A percentile compares a stretch with the other conserved stretches of the same genome.
phyloP scores from a whole-genome alignment of 176 grass and related monocot genomes.

The Paspalum vaginatum region DNA sequence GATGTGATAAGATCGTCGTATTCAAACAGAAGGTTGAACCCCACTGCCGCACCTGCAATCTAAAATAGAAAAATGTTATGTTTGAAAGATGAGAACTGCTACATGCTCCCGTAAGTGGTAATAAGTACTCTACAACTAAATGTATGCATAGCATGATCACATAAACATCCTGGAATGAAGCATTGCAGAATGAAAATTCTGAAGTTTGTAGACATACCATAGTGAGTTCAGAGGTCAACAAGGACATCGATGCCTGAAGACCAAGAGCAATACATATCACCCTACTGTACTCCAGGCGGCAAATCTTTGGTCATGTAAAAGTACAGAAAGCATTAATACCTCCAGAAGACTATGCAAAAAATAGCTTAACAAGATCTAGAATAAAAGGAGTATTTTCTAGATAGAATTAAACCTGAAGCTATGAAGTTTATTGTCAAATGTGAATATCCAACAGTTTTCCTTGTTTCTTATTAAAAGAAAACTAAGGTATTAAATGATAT shows the following conservation, averaged over 20 bases:
- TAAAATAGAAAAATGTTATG: slow-evolving; percentile 35
- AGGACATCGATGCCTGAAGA: slow-evolving; percentile 62
- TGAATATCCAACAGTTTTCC: too few relatives aligned
- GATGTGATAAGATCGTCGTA: slow-evolving; percentile 47
- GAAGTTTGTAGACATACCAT: slow-evolving; percentile 47
- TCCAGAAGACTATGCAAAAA: neutral
- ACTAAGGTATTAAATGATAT: too few relatives aligned
- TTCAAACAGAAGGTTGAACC: slow-evolving; percentile 64
- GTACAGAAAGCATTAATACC: slow-evolving; percentile 18
- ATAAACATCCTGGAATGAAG: slow-evolving; percentile 4
- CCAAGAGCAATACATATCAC: slow-evolving; percentile 62
- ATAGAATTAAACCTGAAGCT: neutral
- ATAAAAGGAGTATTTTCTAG: neutral
- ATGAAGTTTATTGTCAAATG: neutral
- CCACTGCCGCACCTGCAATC: slow-evolving; percentile 71
- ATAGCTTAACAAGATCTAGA: neutral
- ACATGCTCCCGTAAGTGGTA: neutral
- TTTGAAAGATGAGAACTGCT: slow-evolving; percentile 10
- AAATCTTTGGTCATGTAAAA: slow-evolving; percentile 44
- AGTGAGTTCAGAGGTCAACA: slow-evolving; percentile 68
- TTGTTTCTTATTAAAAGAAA: slow-evolving; percentile 21
- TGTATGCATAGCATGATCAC: neutral
- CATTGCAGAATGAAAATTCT: neutral
- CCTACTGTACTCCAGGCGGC: slow-evolving; percentile 62
- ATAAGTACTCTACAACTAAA: neutral